A percentile compares a stretch with the other conserved stretches of the same genome.
Conservation (phyloP, 2,329 filamentous ascomycete genomes). For the Penicillium janthinellum region DNA sequence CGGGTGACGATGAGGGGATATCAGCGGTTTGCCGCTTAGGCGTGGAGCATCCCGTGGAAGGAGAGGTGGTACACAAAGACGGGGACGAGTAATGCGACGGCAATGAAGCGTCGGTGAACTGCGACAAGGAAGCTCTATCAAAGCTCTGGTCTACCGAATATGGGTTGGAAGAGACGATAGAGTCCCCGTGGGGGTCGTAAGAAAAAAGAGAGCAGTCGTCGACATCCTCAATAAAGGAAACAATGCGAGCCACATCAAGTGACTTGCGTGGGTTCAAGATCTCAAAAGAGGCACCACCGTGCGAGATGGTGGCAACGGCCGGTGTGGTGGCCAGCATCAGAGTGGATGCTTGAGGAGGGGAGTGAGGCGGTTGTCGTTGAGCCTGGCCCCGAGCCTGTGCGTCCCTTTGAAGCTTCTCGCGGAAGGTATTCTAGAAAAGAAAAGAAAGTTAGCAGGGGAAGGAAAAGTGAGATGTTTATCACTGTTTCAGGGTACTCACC, state of each 20-base stretch:
- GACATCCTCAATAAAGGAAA: constrained; percentile 41
- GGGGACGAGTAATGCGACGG: constrained; percentile 27
- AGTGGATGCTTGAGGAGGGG: constrained; percentile 27
- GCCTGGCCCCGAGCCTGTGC: constrained; percentile 22
- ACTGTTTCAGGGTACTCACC: constrained; percentile 26
- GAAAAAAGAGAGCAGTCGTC: constrained; percentile 28
- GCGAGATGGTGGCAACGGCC: constrained; percentile 32
- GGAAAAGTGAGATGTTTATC: constrained; percentile 12
- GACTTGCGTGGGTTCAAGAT: constrained; percentile 43
- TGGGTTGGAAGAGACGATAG: constrained; percentile 17
- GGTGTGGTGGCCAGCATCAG: constrained; percentile 32
- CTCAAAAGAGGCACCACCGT: constrained; percentile 41
- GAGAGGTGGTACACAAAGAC: constrained; percentile 20
- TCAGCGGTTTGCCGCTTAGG: constrained; percentile 18
- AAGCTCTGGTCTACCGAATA: constrained; percentile 24
- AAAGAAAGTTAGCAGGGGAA: constrained; percentile 12
- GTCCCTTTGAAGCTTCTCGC: constrained; percentile 31
- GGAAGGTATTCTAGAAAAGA: constrained; percentile 33
- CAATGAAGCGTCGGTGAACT: constrained; percentile 28
- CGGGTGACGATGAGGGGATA: constrained; percentile 24
- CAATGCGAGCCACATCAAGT: constrained; percentile 37
- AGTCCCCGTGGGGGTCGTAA: constrained; percentile 27
- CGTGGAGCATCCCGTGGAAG: constrained; percentile 9
- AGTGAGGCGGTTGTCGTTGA: constrained; percentile 19
- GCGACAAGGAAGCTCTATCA: constrained; percentile 25